Evolutionary conservation across 495 filamentous ascomycete species (phyloP).

Genomic region (Penicillium maclennaniae): DNA sequence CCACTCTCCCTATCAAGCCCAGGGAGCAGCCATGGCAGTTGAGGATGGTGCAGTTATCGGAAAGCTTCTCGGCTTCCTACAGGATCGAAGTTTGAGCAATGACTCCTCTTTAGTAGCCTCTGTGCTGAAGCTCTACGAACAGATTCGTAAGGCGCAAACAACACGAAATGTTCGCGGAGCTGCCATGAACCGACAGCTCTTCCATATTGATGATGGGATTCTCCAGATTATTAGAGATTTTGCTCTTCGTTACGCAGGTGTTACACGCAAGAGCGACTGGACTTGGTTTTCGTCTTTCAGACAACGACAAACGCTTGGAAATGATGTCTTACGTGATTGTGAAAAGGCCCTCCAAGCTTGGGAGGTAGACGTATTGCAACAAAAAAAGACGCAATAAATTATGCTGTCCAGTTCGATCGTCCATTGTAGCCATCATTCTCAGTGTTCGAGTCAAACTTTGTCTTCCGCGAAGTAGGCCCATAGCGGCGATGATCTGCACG

Average conservation of each 20-base stretch:
- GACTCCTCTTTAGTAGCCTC: constrained; percentile 16
- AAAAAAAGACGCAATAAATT: too few species aligned
- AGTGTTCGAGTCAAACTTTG: too few species aligned
- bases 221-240: constrained; percentile 41
- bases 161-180: constrained; percentile 46
- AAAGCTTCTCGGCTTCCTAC: constrained; percentile 26
- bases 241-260: constrained; percentile 8
- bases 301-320: constrained; percentile 10
- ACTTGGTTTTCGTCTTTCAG: constrained; percentile 12
- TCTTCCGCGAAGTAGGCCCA: too few species aligned
- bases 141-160: constrained; percentile 52
- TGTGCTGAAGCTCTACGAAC: constrained; percentile 52
- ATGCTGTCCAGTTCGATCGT: too few species aligned
- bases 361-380: too few species aligned
- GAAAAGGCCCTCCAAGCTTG: too few species aligned
- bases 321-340: constrained; percentile 5
- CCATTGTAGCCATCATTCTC: too few species aligned
- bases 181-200: constrained; percentile 44
- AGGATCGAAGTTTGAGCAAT: constrained; percentile 16
- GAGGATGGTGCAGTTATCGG: constrained; percentile 45
- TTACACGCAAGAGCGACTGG: constrained; percentile 22
- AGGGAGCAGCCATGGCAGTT: constrained; percentile 39
- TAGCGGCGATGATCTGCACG: too few species aligned
- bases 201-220: constrained; percentile 52
- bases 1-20: constrained; percentile 56